Evolutionary conservation across 192 early-diverging fungal genomes (phyloP).

Genomic region (Neocallimastix lanati): DNA sequence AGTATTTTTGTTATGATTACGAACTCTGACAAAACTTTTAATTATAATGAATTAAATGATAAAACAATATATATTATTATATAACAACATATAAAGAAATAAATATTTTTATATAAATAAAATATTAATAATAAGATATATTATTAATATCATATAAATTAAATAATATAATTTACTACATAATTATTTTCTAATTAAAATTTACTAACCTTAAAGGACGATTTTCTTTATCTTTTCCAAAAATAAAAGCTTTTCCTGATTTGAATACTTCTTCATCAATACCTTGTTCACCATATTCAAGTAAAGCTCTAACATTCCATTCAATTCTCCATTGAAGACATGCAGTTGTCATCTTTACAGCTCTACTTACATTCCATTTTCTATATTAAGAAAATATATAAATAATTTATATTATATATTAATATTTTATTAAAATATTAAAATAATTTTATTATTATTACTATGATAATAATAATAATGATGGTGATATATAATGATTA

Average conservation of each 20-base stretch:
- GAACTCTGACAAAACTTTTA: conserved; percentile 5
- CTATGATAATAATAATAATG: too few relatives aligned
- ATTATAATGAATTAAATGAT: conserved; percentile 4
- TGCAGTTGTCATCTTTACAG: conserved; percentile 47
- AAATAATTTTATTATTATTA: too few relatives aligned
- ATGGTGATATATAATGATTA: too few relatives aligned
- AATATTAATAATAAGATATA: conserved; percentile 2
- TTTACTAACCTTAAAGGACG: conserved; percentile 32
- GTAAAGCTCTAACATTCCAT: conserved; percentile 27
- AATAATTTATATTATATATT: too few relatives aligned
- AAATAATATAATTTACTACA: too few relatives aligned
- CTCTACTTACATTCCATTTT: conserved; percentile 68
- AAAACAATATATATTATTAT: conserved; percentile 16
- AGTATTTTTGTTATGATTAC: not conserved
- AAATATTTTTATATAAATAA: conserved; percentile 4
- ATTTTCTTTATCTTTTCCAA: conserved; percentile 25
- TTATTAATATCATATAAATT: too few relatives aligned
- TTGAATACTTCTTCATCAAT: conserved; percentile 25
- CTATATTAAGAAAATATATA: conserved; percentile 2
- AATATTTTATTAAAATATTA: too few relatives aligned
- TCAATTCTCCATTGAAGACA: conserved; percentile 57
- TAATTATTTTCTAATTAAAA: too few relatives aligned
- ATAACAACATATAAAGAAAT: conserved; percentile 22
- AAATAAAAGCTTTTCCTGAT: conserved; percentile 28
- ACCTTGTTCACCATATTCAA: conserved; percentile 30